Evolutionary conservation across 257 asterid species (phyloP).

Genomic region (Solanum ossicruentum): DNA sequence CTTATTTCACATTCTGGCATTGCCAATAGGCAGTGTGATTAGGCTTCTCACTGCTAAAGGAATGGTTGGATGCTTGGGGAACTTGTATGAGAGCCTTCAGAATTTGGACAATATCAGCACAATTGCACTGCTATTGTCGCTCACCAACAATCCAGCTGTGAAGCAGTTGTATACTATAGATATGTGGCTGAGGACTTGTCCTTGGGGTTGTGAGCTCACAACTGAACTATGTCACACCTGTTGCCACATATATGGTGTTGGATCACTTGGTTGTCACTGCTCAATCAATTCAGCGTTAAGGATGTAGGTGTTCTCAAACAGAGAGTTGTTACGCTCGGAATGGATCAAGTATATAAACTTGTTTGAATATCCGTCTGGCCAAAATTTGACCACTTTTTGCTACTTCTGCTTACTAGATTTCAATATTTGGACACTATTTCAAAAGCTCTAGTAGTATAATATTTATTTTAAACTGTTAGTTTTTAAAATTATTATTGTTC

Average conservation of each 20-base stretch:
- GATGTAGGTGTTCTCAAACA: constrained; percentile 14
- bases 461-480: too few species aligned
- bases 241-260: constrained; percentile 24
- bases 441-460: too few species aligned
- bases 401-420: too few species aligned
- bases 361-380: too few species aligned
- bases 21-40: background rate
- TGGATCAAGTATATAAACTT: constrained; percentile 4
- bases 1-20: background rate
- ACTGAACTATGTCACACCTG: background rate
- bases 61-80: background rate
- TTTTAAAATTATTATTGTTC: background rate
- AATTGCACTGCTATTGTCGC: too few species aligned
- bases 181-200: background rate
- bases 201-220: background rate
- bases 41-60: background rate
- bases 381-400: too few species aligned
- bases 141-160: too few species aligned
- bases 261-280: constrained; percentile 7
- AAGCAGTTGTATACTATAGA: too few species aligned
- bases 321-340: constrained; percentile 12
- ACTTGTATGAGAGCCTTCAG: background rate
- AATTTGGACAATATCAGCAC: background rate
- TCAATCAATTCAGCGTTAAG: background rate
- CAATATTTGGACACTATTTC: too few species aligned